Conservation (phyloP, 208 protist genomes). For the Novymonas esmeraldas region DNA sequence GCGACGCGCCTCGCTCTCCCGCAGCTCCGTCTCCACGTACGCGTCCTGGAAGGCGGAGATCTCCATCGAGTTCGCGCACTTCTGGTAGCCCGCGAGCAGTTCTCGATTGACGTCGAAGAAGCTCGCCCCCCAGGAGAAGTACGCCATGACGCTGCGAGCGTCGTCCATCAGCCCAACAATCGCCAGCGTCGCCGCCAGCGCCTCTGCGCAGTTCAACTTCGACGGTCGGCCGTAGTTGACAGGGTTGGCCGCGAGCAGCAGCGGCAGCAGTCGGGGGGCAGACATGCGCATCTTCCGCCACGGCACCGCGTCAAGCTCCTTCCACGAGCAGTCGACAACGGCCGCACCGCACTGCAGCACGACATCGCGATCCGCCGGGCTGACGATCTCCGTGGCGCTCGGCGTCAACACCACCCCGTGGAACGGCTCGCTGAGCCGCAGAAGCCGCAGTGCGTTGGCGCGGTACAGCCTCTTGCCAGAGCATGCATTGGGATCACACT, state of each 20-base stretch:
- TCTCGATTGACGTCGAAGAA: slow-evolving; percentile 97
- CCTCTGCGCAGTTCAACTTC: slow-evolving; percentile 98
- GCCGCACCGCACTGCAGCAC: slow-evolving; percentile 91
- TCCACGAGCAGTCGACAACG: slow-evolving; percentile 99
- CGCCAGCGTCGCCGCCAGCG: slow-evolving; percentile 94
- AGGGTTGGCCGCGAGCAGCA: slow-evolving; percentile 98
- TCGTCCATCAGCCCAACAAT: slow-evolving; percentile 94
- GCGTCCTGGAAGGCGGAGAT: slow-evolving; percentile 70
- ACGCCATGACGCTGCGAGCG: slow-evolving; percentile 90
- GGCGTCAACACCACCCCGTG: slow-evolving; percentile 96
- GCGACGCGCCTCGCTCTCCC: slow-evolving; percentile 45
- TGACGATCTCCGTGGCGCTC: slow-evolving; percentile 92
- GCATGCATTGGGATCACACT: slow-evolving; percentile 98
- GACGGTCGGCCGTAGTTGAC: slow-evolving; percentile 99
- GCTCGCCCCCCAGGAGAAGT: slow-evolving; percentile 97
- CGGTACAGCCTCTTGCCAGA: slow-evolving; percentile 96
- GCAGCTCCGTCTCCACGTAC: slow-evolving; percentile 45
- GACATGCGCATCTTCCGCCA: slow-evolving; percentile 94
- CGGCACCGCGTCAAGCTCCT: slow-evolving; percentile 94
- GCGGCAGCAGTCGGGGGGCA: slow-evolving; percentile 93
- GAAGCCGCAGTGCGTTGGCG: slow-evolving; percentile 85
- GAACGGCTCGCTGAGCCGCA: slow-evolving; percentile 91
- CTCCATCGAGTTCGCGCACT: slow-evolving; percentile 61
- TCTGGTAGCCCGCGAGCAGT: slow-evolving; percentile 88
- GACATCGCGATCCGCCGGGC: slow-evolving; percentile 91